Evolutionary conservation across 768 basidiomycete species (phyloP).

Genomic region (Suillus fuscotomentosus): DNA sequence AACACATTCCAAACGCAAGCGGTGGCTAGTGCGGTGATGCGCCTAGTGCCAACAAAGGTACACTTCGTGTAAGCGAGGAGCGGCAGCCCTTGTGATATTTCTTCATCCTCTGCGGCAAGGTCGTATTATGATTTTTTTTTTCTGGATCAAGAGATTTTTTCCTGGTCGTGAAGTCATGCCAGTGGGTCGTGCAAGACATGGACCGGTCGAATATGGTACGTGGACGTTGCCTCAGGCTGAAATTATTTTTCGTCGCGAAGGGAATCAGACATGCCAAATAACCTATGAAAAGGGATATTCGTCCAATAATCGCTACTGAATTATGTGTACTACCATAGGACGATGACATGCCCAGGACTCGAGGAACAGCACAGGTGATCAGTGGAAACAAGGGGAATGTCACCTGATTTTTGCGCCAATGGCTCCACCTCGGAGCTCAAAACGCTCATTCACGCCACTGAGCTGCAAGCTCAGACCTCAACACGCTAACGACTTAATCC

Average conservation of each 20-base stretch:
- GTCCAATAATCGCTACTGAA: neutral
- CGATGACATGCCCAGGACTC: neutral
- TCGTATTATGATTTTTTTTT: neutral
- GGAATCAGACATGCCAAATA: neutral
- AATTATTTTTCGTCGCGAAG: constrained; percentile 1
- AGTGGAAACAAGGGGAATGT: neutral
- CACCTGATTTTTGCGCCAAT: neutral
- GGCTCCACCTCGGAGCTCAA: neutral
- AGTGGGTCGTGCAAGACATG: neutral
- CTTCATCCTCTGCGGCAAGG: too few species aligned
- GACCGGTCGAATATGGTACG: neutral
- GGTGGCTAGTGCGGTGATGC: neutral
- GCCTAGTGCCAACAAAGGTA: neutral
- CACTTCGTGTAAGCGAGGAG: neutral
- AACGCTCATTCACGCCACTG: neutral
- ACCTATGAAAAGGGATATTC: neutral
- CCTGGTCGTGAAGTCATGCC: neutral
- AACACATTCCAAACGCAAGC: neutral
- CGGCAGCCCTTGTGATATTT: neutral
- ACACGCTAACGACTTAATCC: neutral
- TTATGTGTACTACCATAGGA: neutral
- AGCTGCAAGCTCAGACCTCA: neutral
- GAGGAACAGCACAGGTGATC: neutral
- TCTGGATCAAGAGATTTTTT: neutral
- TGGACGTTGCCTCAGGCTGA: neutral